phyloP scores from a whole-genome alignment of 345 rosid genomes.

The Capsella bursapastoris region DNA sequence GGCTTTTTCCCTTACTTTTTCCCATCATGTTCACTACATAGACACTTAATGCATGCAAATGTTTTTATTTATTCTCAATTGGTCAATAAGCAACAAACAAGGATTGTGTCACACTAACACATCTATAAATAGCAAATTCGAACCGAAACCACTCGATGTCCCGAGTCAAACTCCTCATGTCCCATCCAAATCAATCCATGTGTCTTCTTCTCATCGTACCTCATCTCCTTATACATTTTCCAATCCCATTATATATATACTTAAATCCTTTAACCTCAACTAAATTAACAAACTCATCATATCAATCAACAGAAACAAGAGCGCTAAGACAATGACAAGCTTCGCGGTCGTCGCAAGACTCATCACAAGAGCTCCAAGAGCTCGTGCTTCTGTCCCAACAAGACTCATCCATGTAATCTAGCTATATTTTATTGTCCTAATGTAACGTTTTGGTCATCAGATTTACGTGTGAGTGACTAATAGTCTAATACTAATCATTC shows the following conservation, averaged over 20 bases:
- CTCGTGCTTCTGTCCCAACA: slow-evolving; percentile 32
- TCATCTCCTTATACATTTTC: slow-evolving; percentile 3
- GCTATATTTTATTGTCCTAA: neutral
- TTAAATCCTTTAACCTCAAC: neutral
- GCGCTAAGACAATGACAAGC: slow-evolving; percentile 33
- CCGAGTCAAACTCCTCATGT: slow-evolving; percentile 43
- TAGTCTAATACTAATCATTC: neutral
- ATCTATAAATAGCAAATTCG: slow-evolving; percentile 28
- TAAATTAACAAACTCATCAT: slow-evolving; percentile 19
- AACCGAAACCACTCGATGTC: slow-evolving; percentile 25
- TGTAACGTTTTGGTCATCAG: slow-evolving; percentile 1
- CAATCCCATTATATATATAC: slow-evolving; percentile 25
- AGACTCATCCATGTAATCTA: slow-evolving; percentile 41
- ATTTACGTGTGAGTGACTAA: neutral
- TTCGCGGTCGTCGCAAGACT: slow-evolving; percentile 33
- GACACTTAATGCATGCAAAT: neutral
- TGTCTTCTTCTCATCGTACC: slow-evolving; percentile 18
- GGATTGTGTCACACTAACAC: slow-evolving; percentile 3
- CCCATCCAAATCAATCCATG: slow-evolving; percentile 28
- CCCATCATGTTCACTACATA: neutral
- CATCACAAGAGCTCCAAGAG: slow-evolving; percentile 25
- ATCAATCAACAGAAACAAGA: slow-evolving; percentile 3
- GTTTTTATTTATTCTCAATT: neutral
- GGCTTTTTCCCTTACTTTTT: neutral
- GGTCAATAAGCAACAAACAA: slow-evolving; percentile 27